These are phyloP conservation scores for Saraca asoca DNA, from an alignment of 331 rosid species.

Conservation along the genomic window DNA sequence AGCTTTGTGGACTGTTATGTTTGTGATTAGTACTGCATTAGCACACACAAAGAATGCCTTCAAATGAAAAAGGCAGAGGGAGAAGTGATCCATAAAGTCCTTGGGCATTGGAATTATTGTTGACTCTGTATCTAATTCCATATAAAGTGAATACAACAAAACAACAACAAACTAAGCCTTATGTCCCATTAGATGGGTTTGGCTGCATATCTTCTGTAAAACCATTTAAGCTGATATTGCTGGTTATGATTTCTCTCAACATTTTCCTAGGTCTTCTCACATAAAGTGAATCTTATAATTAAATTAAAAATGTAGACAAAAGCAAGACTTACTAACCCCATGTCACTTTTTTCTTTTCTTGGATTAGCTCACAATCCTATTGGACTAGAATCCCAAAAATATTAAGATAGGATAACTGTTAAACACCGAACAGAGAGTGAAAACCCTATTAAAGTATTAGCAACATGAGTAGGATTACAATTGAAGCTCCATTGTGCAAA, in stretches of 20 bases:
- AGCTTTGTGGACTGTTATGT: not conserved
- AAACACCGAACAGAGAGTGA: not conserved
- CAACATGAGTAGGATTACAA: not conserved
- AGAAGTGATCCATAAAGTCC: not conserved
- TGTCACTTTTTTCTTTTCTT: too few species aligned
- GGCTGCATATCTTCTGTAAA: too few species aligned
- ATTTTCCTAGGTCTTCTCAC: not conserved
- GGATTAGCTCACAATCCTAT: not conserved
- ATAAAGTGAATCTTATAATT: constrained; percentile 2
- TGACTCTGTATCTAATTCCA: not conserved
- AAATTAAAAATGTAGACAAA: constrained; percentile 19
- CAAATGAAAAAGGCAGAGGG: not conserved
- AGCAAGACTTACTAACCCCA: not conserved
- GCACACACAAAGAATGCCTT: not conserved
- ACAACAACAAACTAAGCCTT: too few species aligned
- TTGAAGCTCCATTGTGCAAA: not conserved
- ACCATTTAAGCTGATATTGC: too few species aligned
- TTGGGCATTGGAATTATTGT: not conserved
- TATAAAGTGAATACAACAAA: not conserved
- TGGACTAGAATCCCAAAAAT: constrained; percentile 3
- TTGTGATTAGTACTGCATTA: not conserved
- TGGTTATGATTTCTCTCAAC: too few species aligned
- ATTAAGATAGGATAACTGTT: not conserved
- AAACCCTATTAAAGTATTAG: not conserved
- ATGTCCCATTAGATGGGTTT: too few species aligned